These are phyloP conservation scores for baker's yeast (Saccharomyces cerevisiae) DNA, from an alignment of 805 yeast species.

Conservation along the genomic window DNA sequence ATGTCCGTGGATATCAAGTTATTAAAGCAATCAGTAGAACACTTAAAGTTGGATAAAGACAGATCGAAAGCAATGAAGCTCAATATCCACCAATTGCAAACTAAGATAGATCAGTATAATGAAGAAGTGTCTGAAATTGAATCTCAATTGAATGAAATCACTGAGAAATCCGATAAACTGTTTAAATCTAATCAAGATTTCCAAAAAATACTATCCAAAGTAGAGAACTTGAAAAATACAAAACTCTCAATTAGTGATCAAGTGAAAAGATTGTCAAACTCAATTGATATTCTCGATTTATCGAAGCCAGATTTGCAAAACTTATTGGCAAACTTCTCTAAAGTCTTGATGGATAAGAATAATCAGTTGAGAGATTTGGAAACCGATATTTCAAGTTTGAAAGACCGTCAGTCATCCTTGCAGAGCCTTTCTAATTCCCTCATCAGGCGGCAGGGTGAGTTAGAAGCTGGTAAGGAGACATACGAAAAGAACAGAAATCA, in stretches of 20 bases:
- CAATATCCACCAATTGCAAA: constrained; percentile 38
- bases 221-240: constrained; percentile 48
- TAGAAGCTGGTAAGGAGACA: constrained; percentile 36
- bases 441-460: constrained; percentile 47
- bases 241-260: constrained; percentile 41
- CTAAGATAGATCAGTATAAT: constrained; percentile 38
- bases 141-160: constrained; percentile 41
- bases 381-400: constrained; percentile 15
- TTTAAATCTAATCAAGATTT: constrained; percentile 76
- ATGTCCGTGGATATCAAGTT: constrained; percentile 67
- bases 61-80: constrained; percentile 54
- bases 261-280: constrained; percentile 36
- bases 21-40: constrained; percentile 70
- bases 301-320: constrained; percentile 34
- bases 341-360: constrained; percentile 24
- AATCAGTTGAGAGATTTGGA: constrained; percentile 23
- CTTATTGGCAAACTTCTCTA: constrained; percentile 37
- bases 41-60: constrained; percentile 62
- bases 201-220: constrained; percentile 57
- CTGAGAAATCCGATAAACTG: constrained; percentile 51
- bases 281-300: constrained; percentile 21
- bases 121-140: constrained; percentile 44
- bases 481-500: constrained; percentile 6
- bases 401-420: constrained; percentile 15
- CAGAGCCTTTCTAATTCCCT: constrained; percentile 32